Conservation (phyloP, 1,139 yeast species). For the Lodderomyces metapsilosis region DNA sequence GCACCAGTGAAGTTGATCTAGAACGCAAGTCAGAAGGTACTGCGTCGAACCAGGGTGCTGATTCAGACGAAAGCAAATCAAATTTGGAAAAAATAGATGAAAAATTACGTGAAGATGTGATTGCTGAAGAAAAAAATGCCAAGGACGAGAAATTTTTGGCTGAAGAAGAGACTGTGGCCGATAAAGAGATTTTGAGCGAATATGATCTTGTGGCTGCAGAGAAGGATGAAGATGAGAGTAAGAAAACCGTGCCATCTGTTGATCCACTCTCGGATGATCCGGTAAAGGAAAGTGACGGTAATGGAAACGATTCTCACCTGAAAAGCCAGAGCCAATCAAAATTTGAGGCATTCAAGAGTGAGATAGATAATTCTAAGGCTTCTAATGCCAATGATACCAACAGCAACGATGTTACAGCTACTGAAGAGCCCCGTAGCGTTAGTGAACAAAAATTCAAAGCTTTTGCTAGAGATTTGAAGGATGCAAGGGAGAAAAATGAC, state of each 20-base stretch:
- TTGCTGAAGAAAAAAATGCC: not conserved
- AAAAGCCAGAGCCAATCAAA: not conserved
- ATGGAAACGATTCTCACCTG: not conserved
- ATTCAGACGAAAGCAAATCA: not conserved
- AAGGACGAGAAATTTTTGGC: not conserved
- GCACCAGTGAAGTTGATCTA: not conserved
- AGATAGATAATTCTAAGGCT: not conserved
- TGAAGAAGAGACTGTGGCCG: not conserved
- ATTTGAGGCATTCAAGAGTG: not conserved
- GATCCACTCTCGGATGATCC: slow-evolving; percentile 1
- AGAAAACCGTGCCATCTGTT: not conserved
- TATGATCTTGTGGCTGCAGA: not conserved
- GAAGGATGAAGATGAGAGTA: not conserved
- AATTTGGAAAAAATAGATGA: not conserved
- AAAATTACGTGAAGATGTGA: not conserved
- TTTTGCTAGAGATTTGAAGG: not conserved
- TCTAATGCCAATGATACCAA: not conserved
- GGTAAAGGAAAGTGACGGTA: not conserved
- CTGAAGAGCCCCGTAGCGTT: too few relatives aligned
- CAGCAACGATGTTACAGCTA: too few relatives aligned
- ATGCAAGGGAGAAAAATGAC: not conserved
- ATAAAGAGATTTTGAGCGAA: not conserved
- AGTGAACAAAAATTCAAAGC: not conserved
- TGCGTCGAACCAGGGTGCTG: not conserved
- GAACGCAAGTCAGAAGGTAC: not conserved